Base-by-base conservation (phyloP, 305 asterid species). In the Fraxinus ornus region DNA sequence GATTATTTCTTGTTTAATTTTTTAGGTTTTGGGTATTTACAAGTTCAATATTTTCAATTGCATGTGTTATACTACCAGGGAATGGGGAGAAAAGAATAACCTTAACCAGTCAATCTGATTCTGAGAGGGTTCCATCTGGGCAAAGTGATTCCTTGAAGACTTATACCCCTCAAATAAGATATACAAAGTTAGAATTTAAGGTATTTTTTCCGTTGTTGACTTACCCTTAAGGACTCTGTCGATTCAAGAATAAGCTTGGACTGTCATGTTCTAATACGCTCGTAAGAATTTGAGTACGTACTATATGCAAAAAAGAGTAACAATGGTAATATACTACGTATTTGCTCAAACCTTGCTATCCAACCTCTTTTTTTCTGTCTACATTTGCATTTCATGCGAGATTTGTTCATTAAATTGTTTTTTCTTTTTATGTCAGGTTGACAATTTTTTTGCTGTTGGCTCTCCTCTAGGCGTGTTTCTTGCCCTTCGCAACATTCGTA, bases 161-260 rank as follows among this genome's bases (percentile, higher is more conserved):
- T 88, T 91, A 88, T 83, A 93, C 97, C 76, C 99, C 98, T 5
- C 89, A 76, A 75, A 88, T 96, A 82, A 91, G 92, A 86, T 94
- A 94, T 87, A 93, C 97, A 39, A 96, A 93, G 84, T 85, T 96
- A 88, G 92, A 87, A 84, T 96, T 96, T 87, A 88, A 96, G 94
- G 99, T 94, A 87, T 70, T 84, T 81, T 73, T 78, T 75, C 76
- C 24, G 3, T 73, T 76, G 75, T 17, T 33, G 24, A 71, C 36
- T 68, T 32, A 17, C 24, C 44, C 76, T 32, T 71, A 15, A 13
- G 12, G 75, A 70, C 22, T 70, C 21, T 70, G 12, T 70, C 4
- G 5, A 28, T 70, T 66, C 75, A 28, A 30, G 75, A 70, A 70
- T 30, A 66, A 66, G 35, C 36, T 66, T 66, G 35, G 74, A 26